Conservation (phyloP, 257 asterid species). For the Buddleja alternifolia region DNA sequence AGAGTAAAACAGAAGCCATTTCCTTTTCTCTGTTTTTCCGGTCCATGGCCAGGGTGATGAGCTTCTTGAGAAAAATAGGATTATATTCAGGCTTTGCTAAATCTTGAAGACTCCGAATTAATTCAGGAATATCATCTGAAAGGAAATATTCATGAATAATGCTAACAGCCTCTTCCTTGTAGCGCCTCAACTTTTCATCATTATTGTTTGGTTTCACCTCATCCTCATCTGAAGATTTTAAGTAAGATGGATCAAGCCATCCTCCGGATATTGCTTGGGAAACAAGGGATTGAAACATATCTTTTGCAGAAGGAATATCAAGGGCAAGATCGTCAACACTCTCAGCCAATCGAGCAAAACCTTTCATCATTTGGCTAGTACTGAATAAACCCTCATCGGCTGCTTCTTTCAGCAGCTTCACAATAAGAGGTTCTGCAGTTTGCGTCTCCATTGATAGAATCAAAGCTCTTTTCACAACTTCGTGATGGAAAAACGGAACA, state of each 20-base stretch:
- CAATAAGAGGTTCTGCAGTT: slow-evolving; percentile 64
- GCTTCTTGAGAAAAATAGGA: slow-evolving; percentile 83
- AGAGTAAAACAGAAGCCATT: slow-evolving; percentile 93
- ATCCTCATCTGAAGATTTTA: slow-evolving; percentile 50
- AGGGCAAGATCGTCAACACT: slow-evolving; percentile 96
- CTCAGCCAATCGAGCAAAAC: slow-evolving; percentile 79
- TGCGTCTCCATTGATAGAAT: slow-evolving; percentile 83
- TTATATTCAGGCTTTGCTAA: slow-evolving; percentile 68
- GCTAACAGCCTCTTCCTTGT: slow-evolving; percentile 75
- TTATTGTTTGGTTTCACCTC: slow-evolving; percentile 44
- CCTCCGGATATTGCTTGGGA: slow-evolving; percentile 81
- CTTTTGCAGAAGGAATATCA: slow-evolving; percentile 92
- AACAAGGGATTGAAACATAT: slow-evolving; percentile 54
- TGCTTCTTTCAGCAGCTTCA: slow-evolving; percentile 76
- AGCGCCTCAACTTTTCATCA: slow-evolving; percentile 67
- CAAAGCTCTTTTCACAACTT: slow-evolving; percentile 92
- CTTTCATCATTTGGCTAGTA: slow-evolving; percentile 92
- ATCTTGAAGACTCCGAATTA: slow-evolving; percentile 87
- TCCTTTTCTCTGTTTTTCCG: slow-evolving; percentile 92
- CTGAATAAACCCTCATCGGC: slow-evolving; percentile 96
- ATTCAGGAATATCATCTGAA: slow-evolving; percentile 94
- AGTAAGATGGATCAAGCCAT: slow-evolving; percentile 83
- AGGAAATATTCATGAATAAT: slow-evolving; percentile 93
- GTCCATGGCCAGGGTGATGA: slow-evolving; percentile 90
- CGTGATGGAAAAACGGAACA: slow-evolving; percentile 94